Base-by-base conservation (phyloP, 1,284 basidiomycete genomes). In the Meira miltonrushii region DNA sequence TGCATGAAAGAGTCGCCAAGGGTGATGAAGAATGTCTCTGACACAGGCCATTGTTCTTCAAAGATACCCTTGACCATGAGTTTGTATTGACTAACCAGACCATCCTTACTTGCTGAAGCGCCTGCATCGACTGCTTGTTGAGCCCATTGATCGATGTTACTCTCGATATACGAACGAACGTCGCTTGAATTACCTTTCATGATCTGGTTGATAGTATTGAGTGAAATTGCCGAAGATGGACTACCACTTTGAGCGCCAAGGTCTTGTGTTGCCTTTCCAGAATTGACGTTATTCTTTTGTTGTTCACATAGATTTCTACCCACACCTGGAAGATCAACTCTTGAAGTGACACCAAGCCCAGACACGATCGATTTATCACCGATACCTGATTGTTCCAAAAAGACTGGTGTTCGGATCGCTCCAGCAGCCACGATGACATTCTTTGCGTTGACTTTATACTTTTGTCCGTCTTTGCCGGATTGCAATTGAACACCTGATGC, bases 251-350 rank as follows among this genome's bases (percentile, higher is more conserved):
- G 13, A n/a, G n/a, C 33, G n/a, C 47, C 33, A 21, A 50, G 4
- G 21, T 50, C 21, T 15, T 15, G 21, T 50, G 4, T 37, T 4
- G 21, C 15, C 15, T 19, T 43, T 50, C 23, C 47, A 50, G 33
- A 15, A n/a, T 37, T n/a, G 21, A 50, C 12, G 21, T 50, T 25
- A 13, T 50, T 50, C 9, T 25, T 25, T 37, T 25, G 23, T 37
- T 84, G 83, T 56, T 84, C 83, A 57, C 83, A 82, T 8, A 83
- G 70, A 67, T 85, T 84, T 64, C 79, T 78, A 5, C 83, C 84
- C 1, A 84, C 83, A 2, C 82, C 82, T 5, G 81, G 80, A 13
- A 84, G 78, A 28, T 82, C 74, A 39, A 71, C 17, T 5, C 48
- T 53, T 47, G 60, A 58, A 37, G 62, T 23, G 33, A 71, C 51